A percentile compares a stretch with the other conserved stretches of the same genome.
phyloP scores from a whole-genome alignment of 139 green algal genomes.

The Chlamydomonas incerta region DNA sequence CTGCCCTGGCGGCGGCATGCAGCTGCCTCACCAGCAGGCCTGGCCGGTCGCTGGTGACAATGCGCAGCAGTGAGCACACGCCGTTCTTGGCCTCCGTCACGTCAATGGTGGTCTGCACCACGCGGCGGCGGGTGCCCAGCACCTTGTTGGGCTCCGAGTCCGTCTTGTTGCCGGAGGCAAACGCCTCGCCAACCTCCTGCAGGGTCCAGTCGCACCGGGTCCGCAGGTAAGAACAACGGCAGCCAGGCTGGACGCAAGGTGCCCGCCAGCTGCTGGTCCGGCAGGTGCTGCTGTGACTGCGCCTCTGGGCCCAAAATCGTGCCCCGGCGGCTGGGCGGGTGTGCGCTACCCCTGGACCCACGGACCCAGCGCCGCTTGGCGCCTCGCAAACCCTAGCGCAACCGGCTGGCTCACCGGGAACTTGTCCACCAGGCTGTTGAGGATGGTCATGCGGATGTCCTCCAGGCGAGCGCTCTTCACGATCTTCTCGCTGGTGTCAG shows the following conservation, averaged over 20 bases:
- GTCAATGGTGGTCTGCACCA: constrained; percentile 74
- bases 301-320: too few relatives aligned
- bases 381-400: not conserved
- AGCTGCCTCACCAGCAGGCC: constrained; percentile 73
- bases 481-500: constrained; percentile 85
- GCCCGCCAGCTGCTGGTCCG: too few relatives aligned
- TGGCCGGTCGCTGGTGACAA: constrained; percentile 67
- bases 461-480: constrained; percentile 85
- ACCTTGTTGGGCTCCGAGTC: constrained; percentile 59
- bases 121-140: constrained; percentile 63
- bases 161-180: constrained; percentile 25
- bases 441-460: constrained; percentile 93
- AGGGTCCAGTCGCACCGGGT: too few relatives aligned
- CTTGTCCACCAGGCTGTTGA: constrained; percentile 86
- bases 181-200: constrained; percentile 48
- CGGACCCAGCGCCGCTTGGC: not conserved
- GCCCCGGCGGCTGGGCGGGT: too few relatives aligned
- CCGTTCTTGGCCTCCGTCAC: constrained; percentile 59
- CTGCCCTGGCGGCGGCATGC: too few relatives aligned
- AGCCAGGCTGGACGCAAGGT: too few relatives aligned
- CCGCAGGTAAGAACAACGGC: too few relatives aligned
- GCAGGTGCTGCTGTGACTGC: too few relatives aligned
- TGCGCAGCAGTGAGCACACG: constrained; percentile 64
- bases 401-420: constrained; percentile 78
- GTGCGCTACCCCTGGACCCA: not conserved